Percentiles rank a stretch among this genome's conserved stretches.
These are phyloP conservation scores for Grifola frondosa DNA, from an alignment of 1,284 basidiomycete species.

Conservation along the genomic window DNA sequence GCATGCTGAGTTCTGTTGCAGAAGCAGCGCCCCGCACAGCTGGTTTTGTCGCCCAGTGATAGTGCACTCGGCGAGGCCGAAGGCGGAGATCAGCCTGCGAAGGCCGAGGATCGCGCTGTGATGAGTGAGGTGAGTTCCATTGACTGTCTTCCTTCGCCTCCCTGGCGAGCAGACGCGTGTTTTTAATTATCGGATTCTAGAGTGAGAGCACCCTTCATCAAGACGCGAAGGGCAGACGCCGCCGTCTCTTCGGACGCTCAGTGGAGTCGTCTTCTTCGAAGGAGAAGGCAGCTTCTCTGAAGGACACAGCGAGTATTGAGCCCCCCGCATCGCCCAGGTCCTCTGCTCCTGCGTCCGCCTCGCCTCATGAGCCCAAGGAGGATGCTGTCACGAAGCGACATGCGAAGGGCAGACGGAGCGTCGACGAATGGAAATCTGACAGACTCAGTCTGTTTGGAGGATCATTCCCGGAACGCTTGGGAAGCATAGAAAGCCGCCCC, in stretches of 20 bases:
- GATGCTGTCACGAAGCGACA: constrained; percentile 38
- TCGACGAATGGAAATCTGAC: constrained; percentile 55
- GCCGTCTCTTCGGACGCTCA: constrained; percentile 59
- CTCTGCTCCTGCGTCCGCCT: constrained; percentile 20
- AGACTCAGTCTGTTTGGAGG: constrained; percentile 79
- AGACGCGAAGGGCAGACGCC: constrained; percentile 35
- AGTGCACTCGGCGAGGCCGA: constrained; percentile 47
- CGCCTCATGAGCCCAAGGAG: constrained; percentile 27
- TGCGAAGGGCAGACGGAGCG: constrained; percentile 47
- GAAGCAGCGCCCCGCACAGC: constrained; percentile 42
- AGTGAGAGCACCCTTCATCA: constrained; percentile 44
- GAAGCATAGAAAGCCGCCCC: constrained; percentile 81
- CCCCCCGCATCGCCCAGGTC: constrained; percentile 24
- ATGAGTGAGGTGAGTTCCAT: constrained; percentile 74
- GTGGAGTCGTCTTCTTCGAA: constrained; percentile 31
- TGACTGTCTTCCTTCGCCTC: constrained; percentile 24
- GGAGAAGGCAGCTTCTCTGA: constrained; percentile 27
- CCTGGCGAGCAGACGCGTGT: neutral
- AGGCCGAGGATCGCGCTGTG: constrained; percentile 55
- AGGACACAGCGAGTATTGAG: constrained; percentile 37
- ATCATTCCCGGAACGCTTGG: constrained; percentile 55
- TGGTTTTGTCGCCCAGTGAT: constrained; percentile 62
- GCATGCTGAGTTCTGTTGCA: constrained; percentile 14
- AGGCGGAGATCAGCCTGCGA: constrained; percentile 29
- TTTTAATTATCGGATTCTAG: constrained; percentile 1